These are phyloP conservation scores for Penicillium waksmanii DNA, from an alignment of 495 filamentous ascomycete genomes.

Conservation along the genomic window DNA sequence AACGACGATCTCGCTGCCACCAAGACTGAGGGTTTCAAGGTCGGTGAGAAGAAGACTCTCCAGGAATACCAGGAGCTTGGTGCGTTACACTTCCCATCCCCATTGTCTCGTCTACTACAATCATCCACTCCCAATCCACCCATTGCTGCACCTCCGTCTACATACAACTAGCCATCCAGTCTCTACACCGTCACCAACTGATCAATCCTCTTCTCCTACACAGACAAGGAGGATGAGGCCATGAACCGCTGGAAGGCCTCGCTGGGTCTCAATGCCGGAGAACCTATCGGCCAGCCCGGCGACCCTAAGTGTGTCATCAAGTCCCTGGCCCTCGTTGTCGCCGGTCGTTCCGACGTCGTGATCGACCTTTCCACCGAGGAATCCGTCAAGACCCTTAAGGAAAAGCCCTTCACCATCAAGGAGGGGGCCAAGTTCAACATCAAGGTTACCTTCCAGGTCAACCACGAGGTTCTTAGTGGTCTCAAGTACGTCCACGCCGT, in stretches of 20 bases:
- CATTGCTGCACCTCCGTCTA: background rate
- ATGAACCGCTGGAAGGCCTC: constrained; percentile 97
- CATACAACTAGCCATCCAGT: background rate
- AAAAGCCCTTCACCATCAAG: constrained; percentile 95
- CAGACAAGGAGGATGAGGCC: constrained; percentile 80
- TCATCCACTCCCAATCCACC: background rate
- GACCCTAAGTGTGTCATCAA: constrained; percentile 89
- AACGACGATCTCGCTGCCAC: constrained; percentile 87
- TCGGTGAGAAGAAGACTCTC: constrained; percentile 96
- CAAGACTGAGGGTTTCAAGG: constrained; percentile 92
- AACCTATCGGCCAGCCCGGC: constrained; percentile 67
- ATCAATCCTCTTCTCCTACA: constrained; percentile 13
- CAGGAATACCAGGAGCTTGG: constrained; percentile 90
- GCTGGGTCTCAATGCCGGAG: constrained; percentile 73
- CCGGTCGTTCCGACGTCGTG: constrained; percentile 77
- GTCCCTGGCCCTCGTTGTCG: constrained; percentile 79
- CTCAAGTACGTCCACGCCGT: constrained; percentile 93
- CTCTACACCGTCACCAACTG: background rate
- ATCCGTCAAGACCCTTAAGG: constrained; percentile 71
- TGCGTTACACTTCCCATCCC: constrained; percentile 49
- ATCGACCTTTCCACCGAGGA: constrained; percentile 74
- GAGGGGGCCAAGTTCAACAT: constrained; percentile 91
- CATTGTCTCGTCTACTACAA: background rate
- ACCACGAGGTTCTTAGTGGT: constrained; percentile 92
- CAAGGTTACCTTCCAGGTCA: constrained; percentile 89